Evolutionary conservation across 1,284 basidiomycete species (phyloP).

Genomic region (Pascua sp.): DNA sequence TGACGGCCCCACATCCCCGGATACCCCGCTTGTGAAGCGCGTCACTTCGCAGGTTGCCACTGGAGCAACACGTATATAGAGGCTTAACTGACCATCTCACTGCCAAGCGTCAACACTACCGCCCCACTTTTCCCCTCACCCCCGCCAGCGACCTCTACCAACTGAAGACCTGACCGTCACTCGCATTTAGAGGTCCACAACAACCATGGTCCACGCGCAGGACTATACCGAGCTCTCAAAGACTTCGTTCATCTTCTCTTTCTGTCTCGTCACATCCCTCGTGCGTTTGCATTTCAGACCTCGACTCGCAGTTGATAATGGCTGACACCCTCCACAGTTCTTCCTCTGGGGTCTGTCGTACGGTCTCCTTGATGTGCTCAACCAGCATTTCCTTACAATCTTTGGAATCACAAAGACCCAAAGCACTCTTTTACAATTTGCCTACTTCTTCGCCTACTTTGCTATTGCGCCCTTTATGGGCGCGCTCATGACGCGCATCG

Average conservation of each 20-base stretch:
- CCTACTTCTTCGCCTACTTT: constrained; percentile 31
- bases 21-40: no score
- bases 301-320: neutral
- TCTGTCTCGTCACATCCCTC: constrained; percentile 21
- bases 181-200: neutral
- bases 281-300: neutral
- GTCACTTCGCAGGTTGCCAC: no score
- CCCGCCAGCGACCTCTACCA: no score
- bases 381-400: constrained; percentile 14
- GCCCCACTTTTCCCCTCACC: no score
- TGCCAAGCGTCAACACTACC: no score
- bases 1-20: no score
- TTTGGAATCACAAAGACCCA: constrained; percentile 24
- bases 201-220: neutral
- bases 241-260: constrained; percentile 12
- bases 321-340: constrained; percentile 6
- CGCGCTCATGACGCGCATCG: constrained; percentile 32
- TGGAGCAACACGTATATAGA: no score
- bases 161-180: no score
- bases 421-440: constrained; percentile 37
- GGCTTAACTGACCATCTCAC: no score
- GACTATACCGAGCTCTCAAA: constrained; percentile 21
- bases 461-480: constrained; percentile 34
- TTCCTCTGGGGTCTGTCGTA: constrained; percentile 32
- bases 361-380: constrained; percentile 31